Percentiles rank a stretch among this genome's conserved stretches.
Evolutionary conservation across 2,329 filamentous ascomycete species (phyloP).

Genomic region (Metarhizium robertsii): DNA sequence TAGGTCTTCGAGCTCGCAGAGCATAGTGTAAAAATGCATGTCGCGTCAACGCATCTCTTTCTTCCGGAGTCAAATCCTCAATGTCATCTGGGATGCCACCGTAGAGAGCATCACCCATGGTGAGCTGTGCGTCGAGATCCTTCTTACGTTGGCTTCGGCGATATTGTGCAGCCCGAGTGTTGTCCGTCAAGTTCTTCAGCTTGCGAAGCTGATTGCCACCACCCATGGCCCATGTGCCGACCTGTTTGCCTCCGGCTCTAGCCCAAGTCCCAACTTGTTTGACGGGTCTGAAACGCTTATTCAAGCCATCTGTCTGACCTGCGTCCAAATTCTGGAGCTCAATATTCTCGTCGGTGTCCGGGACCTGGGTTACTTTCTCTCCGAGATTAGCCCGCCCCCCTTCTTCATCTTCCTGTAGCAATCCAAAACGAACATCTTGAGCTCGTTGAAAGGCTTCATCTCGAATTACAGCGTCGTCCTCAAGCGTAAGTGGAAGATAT

Average conservation of each 20-base stretch:
- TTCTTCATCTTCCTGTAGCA: slow-evolving; percentile 42
- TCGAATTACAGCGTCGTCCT: slow-evolving; percentile 87
- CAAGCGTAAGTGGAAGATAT: slow-evolving; percentile 88
- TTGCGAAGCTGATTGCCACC: slow-evolving; percentile 40
- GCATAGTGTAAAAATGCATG: slow-evolving; percentile 89
- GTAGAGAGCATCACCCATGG: slow-evolving; percentile 74
- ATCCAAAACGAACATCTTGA: slow-evolving; percentile 60
- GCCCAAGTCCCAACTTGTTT: slow-evolving; percentile 40
- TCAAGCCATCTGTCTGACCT: slow-evolving; percentile 7
- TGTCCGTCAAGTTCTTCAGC: slow-evolving; percentile 24
- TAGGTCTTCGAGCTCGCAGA: slow-evolving; percentile 72
- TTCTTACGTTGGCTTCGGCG: slow-evolving; percentile 38
- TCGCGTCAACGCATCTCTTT: slow-evolving; percentile 75
- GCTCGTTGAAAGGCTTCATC: slow-evolving; percentile 81
- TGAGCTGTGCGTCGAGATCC: slow-evolving; percentile 63
- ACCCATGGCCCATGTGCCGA: slow-evolving; percentile 26
- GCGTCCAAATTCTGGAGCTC: slow-evolving; percentile 30
- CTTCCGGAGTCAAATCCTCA: slow-evolving; percentile 84
- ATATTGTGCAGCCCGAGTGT: slow-evolving; percentile 35
- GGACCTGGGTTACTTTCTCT: slow-evolving; percentile 13
- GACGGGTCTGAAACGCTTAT: slow-evolving; percentile 33
- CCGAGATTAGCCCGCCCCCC: slow-evolving; percentile 24
- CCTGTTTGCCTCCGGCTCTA: slow-evolving; percentile 18
- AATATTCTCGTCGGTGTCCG: slow-evolving; percentile 27
- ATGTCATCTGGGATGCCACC: slow-evolving; percentile 85